Evolutionary conservation across 2,329 filamentous ascomycete species (phyloP), one percentile per base, ranked within the genome.

Genomic region (Xylariaceae sp.): DNA sequence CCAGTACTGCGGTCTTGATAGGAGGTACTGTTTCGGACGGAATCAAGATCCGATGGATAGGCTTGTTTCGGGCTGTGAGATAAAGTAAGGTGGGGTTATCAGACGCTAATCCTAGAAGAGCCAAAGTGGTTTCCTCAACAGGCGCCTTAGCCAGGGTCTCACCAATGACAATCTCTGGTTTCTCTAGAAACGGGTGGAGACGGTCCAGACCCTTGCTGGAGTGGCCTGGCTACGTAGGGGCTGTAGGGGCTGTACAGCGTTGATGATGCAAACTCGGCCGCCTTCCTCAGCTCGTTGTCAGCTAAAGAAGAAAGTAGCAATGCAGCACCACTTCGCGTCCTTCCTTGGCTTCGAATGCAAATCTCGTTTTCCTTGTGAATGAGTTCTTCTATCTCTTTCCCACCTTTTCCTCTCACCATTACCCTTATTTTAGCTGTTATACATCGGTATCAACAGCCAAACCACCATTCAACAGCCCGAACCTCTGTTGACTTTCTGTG

Each of bases 151-250:
- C 40, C 2, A 14, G n/a, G n/a, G 37, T 37, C 40, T 40, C 40
- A 40, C 41, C 37, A 47, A 44, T 44, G 11, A 39, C 27, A 35
- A 37, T 48, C 44, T 45, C 29, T 17, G 3, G 48, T 50, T 44
- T 32, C 45, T 50, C 45, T 41, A 45, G 45, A 39, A 40, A 50
- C 45, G 41, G 41, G 48, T 29, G 45, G 48, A 37, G 44, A 19
- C n/a, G 29, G 44, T 11, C 34, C 27, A 32, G 16, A 16, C 27
- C 27, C 27, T 4, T 29, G 12, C 27, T 4, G 3, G 7, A 14
- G 7, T 32, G 7, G 7, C 4, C 27, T n/a, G n/a, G 27, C 27
- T 5, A 32, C 27, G 7, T 5, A 16, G 4, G 12, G 4, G 27
- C 7, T 4, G 12, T 32, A 14, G 27, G 16, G 16, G 27, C 12